Conservation (phyloP, 2,329 filamentous ascomycete genomes). For the Fusarium sp. region DNA sequence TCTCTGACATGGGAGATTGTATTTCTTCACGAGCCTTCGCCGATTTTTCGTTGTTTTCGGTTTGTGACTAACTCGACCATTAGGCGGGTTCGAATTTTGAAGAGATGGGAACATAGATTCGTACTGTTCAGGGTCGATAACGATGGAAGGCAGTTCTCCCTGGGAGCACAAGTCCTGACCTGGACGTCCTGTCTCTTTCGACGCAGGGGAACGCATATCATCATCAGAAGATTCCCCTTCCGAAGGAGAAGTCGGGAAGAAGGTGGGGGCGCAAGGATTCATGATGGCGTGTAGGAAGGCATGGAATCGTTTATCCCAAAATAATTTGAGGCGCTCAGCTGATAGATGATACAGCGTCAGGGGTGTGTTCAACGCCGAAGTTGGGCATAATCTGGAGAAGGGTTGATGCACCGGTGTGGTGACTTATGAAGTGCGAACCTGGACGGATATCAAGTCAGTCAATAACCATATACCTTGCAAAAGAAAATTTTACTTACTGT, state of each 20-base stretch:
- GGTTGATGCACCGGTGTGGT: neutral
- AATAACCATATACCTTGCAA: neutral
- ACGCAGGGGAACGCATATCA: neutral
- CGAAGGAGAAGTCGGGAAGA: constrained; percentile 34
- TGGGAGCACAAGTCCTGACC: neutral
- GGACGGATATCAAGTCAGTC: neutral
- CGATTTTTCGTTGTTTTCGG: neutral
- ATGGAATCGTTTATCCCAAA: neutral
- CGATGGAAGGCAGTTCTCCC: constrained; percentile 3
- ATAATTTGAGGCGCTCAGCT: neutral
- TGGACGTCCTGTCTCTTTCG: constrained; percentile 5
- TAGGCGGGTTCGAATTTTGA: constrained; percentile 4
- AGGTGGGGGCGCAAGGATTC: constrained; percentile 45
- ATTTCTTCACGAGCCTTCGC: neutral
- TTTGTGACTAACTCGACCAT: neutral
- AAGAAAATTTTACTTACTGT: neutral
- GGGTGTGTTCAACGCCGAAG: neutral
- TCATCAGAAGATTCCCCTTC: constrained; percentile 6
- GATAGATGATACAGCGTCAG: neutral
- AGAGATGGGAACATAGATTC: constrained; percentile 41
- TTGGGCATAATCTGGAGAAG: neutral
- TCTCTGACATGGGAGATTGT: neutral
- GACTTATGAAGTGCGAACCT: neutral
- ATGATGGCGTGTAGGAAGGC: constrained; percentile 22
- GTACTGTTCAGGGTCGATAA: constrained; percentile 36